Percentiles rank a stretch among this genome's conserved stretches.
These are phyloP conservation scores for Sugiyamaella sp. DNA, from an alignment of 1,139 yeast genomes.

Conservation along the genomic window DNA sequence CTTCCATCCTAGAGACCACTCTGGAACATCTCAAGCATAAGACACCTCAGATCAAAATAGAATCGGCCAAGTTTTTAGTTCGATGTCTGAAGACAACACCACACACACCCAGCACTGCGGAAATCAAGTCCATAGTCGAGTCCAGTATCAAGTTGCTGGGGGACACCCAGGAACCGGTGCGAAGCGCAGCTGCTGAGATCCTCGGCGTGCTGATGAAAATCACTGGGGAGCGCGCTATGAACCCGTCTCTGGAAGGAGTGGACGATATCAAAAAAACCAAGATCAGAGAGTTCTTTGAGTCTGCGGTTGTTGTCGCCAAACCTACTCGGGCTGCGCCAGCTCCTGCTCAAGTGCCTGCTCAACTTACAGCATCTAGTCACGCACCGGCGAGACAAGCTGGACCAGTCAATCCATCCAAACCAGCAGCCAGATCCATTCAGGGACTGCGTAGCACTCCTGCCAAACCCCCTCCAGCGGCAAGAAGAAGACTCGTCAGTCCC, in stretches of 20 bases:
- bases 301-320: conserved; percentile 57
- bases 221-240: conserved; percentile 71
- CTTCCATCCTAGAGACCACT: conserved; percentile 65
- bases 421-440: conserved; percentile 24
- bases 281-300: conserved; percentile 60
- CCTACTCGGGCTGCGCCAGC: conserved; percentile 32
- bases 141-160: conserved; percentile 61
- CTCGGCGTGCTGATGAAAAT: conserved; percentile 84
- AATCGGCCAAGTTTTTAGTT: conserved; percentile 64
- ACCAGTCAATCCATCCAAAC: conserved; percentile 18
- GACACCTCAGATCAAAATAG: conserved; percentile 81
- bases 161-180: conserved; percentile 85
- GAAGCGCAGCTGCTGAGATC: conserved; percentile 77
- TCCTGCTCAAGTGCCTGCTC: conserved; percentile 28
- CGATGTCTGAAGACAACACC: conserved; percentile 62
- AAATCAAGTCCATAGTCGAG: conserved; percentile 60
- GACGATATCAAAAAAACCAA: conserved; percentile 72
- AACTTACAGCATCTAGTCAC: conserved; percentile 16
- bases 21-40: conserved; percentile 67
- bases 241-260: conserved; percentile 60
- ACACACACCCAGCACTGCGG: conserved; percentile 54
- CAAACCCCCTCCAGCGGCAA: conserved; percentile 24
- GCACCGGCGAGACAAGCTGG: neutral
- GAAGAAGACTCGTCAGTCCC: conserved; percentile 23
- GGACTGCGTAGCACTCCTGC: conserved; percentile 23